These are phyloP conservation scores for Geranium rotundifolium DNA, from an alignment of 345 rosid genomes.

Conservation along the genomic window DNA sequence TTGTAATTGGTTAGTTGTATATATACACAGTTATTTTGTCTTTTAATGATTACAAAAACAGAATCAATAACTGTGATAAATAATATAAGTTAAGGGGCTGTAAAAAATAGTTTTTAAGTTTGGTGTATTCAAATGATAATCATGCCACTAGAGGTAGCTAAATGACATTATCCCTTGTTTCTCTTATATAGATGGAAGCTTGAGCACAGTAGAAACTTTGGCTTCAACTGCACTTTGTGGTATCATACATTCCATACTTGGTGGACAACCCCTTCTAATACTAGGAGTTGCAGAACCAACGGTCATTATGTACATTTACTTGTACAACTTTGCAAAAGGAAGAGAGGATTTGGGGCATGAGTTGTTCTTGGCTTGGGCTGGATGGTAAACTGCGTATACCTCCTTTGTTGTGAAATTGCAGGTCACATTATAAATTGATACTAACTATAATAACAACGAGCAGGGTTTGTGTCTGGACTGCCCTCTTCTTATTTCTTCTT, in stretches of 20 bases:
- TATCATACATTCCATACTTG: conserved; percentile 62
- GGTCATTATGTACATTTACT: conserved; percentile 71
- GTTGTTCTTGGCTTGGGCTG: conserved; percentile 68
- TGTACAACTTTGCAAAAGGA: conserved; percentile 53
- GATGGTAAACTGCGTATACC: conserved; percentile 37
- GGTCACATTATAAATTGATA: background rate
- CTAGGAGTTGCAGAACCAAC: conserved; percentile 91
- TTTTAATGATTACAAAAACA: no score
- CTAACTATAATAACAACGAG: conserved; percentile 1
- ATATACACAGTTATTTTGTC: no score
- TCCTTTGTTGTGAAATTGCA: background rate
- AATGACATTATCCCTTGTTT: conserved; percentile 7
- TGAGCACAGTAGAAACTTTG: conserved; percentile 66
- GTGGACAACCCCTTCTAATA: conserved; percentile 79
- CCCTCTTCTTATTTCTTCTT: conserved; percentile 49
- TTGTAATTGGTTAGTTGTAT: no score
- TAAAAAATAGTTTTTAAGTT: no score
- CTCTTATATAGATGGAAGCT: conserved; percentile 38
- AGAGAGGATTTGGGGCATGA: conserved; percentile 44
- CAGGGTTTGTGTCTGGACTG: conserved; percentile 76
- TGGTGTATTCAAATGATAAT: no score
- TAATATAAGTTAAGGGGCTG: no score
- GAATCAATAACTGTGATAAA: no score
- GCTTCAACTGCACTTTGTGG: conserved; percentile 81
- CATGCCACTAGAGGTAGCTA: no score